phyloP scores from a whole-genome alignment of 805 yeast genomes.

The Hanseniaspora lindneri region DNA sequence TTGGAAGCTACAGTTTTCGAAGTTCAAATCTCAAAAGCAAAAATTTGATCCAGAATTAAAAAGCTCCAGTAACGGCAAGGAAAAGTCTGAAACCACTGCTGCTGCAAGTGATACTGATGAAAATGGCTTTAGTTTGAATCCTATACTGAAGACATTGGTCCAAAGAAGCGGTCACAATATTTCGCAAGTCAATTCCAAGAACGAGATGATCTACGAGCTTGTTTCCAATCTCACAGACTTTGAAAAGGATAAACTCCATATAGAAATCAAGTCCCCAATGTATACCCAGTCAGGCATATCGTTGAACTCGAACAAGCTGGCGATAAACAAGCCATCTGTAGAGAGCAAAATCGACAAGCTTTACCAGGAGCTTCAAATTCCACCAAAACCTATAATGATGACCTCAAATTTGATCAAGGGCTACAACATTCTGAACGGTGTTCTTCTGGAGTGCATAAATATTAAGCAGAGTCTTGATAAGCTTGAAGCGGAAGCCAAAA shows the following conservation, averaged over 20 bases:
- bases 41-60: constrained; percentile 9
- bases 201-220: constrained; percentile 10
- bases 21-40: constrained; percentile 25
- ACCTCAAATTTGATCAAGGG: constrained; percentile 61
- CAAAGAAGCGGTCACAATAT: constrained; percentile 3
- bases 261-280: constrained; percentile 17
- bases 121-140: constrained; percentile 23
- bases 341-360: constrained; percentile 50
- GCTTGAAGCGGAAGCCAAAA: constrained; percentile 61
- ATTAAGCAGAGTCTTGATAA: constrained; percentile 44
- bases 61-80: not conserved
- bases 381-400: constrained; percentile 78
- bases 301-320: constrained; percentile 65
- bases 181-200: not conserved
- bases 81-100: not conserved
- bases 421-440: constrained; percentile 3
- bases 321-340: constrained; percentile 65
- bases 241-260: constrained; percentile 12
- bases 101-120: constrained; percentile 19
- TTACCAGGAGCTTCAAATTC: constrained; percentile 66
- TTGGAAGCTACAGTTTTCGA: constrained; percentile 33
- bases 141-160: not conserved
- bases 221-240: constrained; percentile 4
- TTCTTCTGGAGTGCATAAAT: constrained; percentile 2
- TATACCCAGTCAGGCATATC: constrained; percentile 56